Evolutionary conservation across 805 yeast genomes (phyloP).

Genomic region (Sugiyamaella qingdaonensis): DNA sequence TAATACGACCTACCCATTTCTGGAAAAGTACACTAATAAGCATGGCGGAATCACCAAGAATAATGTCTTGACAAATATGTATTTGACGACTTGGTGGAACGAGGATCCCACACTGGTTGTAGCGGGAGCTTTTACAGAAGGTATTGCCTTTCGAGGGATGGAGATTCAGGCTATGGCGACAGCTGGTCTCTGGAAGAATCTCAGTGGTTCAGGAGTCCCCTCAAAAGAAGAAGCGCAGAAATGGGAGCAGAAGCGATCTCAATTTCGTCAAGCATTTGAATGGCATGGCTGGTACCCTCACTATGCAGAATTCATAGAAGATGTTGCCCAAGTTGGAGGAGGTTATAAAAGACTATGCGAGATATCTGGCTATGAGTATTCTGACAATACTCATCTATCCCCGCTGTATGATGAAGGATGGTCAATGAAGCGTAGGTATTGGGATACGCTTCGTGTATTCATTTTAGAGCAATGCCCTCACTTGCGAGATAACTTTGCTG

Average conservation of each 20-base stretch:
- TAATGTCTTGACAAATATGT: slow-evolving; percentile 30
- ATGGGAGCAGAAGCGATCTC: slow-evolving; percentile 9
- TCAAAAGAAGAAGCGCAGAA: slow-evolving; percentile 5
- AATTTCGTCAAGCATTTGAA: slow-evolving; percentile 2
- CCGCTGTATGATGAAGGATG: slow-evolving; percentile 1
- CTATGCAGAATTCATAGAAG: slow-evolving; percentile 5
- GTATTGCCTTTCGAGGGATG: slow-evolving; percentile 10
- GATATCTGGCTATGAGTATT: not conserved
- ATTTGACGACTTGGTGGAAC: slow-evolving; percentile 38
- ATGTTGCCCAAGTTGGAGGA: slow-evolving; percentile 8
- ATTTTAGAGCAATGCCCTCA: not conserved
- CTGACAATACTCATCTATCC: not conserved
- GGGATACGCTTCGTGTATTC: not conserved
- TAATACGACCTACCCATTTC: slow-evolving; percentile 35
- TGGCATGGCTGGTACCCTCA: slow-evolving; percentile 17
- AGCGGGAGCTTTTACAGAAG: slow-evolving; percentile 14
- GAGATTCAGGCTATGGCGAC: slow-evolving; percentile 14
- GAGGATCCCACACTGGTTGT: slow-evolving; percentile 36
- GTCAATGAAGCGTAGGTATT: not conserved
- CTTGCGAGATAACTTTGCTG: not conserved
- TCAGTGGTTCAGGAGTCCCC: slow-evolving; percentile 8
- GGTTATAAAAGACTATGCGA: slow-evolving; percentile 5
- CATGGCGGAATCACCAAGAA: slow-evolving; percentile 27
- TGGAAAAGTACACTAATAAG: slow-evolving; percentile 8
- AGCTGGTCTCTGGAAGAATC: slow-evolving; percentile 13